A percentile compares a stretch with the other conserved stretches of the same genome.
phyloP scores from a whole-genome alignment of 805 yeast genomes.

The Lipomyces spencermartinsiae region DNA sequence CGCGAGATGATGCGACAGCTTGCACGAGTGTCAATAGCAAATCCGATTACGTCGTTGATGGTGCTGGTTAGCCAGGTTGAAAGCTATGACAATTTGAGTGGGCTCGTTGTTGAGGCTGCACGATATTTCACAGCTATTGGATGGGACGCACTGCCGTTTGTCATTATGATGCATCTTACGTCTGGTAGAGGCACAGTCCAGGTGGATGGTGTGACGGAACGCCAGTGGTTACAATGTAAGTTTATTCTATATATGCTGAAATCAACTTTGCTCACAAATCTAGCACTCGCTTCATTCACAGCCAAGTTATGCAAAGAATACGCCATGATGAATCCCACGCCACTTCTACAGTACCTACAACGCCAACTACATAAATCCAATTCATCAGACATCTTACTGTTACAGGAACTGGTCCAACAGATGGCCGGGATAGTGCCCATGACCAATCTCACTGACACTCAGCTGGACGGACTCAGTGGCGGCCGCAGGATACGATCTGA shows the following conservation, averaged over 20 bases:
- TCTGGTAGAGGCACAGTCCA: slow-evolving; percentile 72
- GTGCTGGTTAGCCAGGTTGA: slow-evolving; percentile 82
- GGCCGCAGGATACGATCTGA: slow-evolving; percentile 62
- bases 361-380: slow-evolving; percentile 69
- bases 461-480: slow-evolving; percentile 68
- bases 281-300: slow-evolving; percentile 74
- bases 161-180: slow-evolving; percentile 71
- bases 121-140: slow-evolving; percentile 74
- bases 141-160: slow-evolving; percentile 84
- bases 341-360: slow-evolving; percentile 64
- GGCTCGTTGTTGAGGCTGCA: slow-evolving; percentile 78
- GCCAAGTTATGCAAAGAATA: slow-evolving; percentile 70
- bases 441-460: slow-evolving; percentile 68
- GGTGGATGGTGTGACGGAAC: slow-evolving; percentile 77
- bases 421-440: slow-evolving; percentile 83
- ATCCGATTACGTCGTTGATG: slow-evolving; percentile 78
- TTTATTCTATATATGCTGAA: background rate
- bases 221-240: slow-evolving; percentile 75
- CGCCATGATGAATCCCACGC: slow-evolving; percentile 63
- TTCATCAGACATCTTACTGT: slow-evolving; percentile 63
- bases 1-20: slow-evolving; percentile 72
- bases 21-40: slow-evolving; percentile 72
- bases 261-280: background rate
- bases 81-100: slow-evolving; percentile 85
- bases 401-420: slow-evolving; percentile 67